These are phyloP conservation scores for Beauveria sp. DNA, from an alignment of 2,329 filamentous ascomycete genomes.

Conservation along the genomic window DNA sequence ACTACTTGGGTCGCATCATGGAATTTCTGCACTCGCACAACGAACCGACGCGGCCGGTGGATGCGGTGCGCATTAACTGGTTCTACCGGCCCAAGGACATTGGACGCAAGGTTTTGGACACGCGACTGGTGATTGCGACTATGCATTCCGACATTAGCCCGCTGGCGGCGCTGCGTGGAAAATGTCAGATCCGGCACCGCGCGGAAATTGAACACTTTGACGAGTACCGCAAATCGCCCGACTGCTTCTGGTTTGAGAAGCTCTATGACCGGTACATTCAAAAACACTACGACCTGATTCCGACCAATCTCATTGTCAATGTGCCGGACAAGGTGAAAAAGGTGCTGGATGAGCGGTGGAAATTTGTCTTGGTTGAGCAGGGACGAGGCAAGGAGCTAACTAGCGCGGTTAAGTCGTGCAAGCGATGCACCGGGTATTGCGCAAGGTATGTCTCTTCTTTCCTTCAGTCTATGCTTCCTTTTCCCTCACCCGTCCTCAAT, in stretches of 20 bases:
- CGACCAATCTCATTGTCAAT: conserved; percentile 87
- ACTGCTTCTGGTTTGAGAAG: conserved; percentile 95
- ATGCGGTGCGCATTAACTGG: conserved; percentile 92
- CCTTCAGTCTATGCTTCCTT: conserved; percentile 1
- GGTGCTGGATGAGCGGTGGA: conserved; percentile 93
- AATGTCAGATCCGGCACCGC: conserved; percentile 83
- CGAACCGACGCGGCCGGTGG: conserved; percentile 63
- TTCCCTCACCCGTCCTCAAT: neutral
- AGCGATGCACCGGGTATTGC: conserved; percentile 84
- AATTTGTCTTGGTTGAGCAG: conserved; percentile 88
- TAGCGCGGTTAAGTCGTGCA: conserved; percentile 92
- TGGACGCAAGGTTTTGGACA: conserved; percentile 83
- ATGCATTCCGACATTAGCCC: conserved; percentile 98
- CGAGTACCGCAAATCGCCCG: conserved; percentile 72
- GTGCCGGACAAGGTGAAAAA: conserved; percentile 93
- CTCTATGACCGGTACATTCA: conserved; percentile 98
- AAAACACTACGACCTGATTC: conserved; percentile 94
- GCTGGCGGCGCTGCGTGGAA: conserved; percentile 83
- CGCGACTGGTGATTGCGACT: conserved; percentile 83
- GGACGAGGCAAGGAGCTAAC: conserved; percentile 92
- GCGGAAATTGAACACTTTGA: conserved; percentile 79
- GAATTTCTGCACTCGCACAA: conserved; percentile 85
- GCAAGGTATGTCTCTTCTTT: conserved; percentile 57
- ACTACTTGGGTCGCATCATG: conserved; percentile 97
- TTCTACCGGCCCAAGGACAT: conserved; percentile 97